Conservation (phyloP, 306 rosid species). For the Senna siamea region DNA sequence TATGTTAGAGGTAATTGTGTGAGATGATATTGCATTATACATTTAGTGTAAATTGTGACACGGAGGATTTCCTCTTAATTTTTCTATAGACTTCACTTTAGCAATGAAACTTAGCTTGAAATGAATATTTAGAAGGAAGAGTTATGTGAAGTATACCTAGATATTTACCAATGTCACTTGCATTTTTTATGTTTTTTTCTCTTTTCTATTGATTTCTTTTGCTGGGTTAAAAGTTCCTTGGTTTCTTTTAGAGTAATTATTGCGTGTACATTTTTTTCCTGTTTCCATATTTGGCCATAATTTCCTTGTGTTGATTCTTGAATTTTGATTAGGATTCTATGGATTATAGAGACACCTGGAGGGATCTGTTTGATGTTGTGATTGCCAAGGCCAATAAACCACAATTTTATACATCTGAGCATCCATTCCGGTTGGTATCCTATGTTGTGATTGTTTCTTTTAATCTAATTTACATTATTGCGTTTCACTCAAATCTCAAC, state of each 20-base stretch:
- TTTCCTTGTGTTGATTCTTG: slow-evolving; percentile 39
- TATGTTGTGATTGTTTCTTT: too few relatives aligned
- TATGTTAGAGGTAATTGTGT: slow-evolving; percentile 76
- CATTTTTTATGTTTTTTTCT: too few relatives aligned
- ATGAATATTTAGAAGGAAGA: not conserved
- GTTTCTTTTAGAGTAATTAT: too few relatives aligned
- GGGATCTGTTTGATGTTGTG: slow-evolving; percentile 93
- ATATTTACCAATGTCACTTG: slow-evolving; percentile 16
- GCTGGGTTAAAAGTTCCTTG: too few relatives aligned
- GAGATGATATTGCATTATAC: slow-evolving; percentile 23
- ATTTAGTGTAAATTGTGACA: slow-evolving; percentile 7
- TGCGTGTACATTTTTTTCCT: too few relatives aligned
- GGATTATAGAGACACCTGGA: slow-evolving; percentile 78
- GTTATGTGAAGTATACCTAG: not conserved
- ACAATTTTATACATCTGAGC: slow-evolving; percentile 87
- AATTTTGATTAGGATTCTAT: slow-evolving; percentile 67
- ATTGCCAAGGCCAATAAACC: slow-evolving; percentile 95
- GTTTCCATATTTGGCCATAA: slow-evolving; percentile 33
- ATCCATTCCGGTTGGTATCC: slow-evolving; percentile 89
- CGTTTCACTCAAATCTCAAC: slow-evolving; percentile 8
- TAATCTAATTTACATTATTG: slow-evolving; percentile 3
- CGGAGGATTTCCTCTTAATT: slow-evolving; percentile 1
- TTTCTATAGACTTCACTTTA: slow-evolving; percentile 7
- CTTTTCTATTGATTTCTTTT: too few relatives aligned
- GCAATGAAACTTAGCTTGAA: slow-evolving; percentile 14